phyloP scores from a whole-genome alignment of 2,329 filamentous ascomycete species.

The Didymellaceae sp. region DNA sequence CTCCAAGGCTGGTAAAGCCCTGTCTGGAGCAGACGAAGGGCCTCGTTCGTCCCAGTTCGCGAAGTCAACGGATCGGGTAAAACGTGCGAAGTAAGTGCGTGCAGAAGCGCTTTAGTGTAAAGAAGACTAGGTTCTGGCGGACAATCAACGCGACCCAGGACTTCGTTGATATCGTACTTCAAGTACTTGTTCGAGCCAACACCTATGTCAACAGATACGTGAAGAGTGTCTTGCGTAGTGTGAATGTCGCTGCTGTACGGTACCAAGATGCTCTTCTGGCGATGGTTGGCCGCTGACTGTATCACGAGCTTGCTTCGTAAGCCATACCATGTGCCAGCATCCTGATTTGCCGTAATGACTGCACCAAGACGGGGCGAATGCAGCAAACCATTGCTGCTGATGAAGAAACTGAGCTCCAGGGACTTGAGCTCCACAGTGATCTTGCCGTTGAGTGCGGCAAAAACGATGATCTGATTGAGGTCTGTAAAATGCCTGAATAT shows the following conservation, averaged over 20 bases:
- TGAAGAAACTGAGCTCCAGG: slow-evolving; percentile 61
- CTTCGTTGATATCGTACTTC: slow-evolving; percentile 60
- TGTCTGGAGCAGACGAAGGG: slow-evolving; percentile 58
- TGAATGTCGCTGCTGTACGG: neutral
- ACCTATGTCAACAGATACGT: slow-evolving; percentile 53
- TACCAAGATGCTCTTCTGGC: slow-evolving; percentile 55
- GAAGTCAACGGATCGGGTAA: slow-evolving; percentile 65
- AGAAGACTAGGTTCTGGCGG: slow-evolving; percentile 62
- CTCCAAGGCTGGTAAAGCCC: slow-evolving; percentile 54
- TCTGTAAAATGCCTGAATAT: slow-evolving; percentile 62
- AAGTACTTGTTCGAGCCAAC: slow-evolving; percentile 51
- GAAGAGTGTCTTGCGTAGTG: slow-evolving; percentile 35
- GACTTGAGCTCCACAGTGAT: slow-evolving; percentile 60
- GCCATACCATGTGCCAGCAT: slow-evolving; percentile 66
- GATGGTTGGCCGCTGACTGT: slow-evolving; percentile 44
- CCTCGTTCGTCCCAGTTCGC: slow-evolving; percentile 67
- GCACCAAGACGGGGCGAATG: slow-evolving; percentile 58
- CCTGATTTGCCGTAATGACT: slow-evolving; percentile 64
- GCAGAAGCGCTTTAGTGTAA: slow-evolving; percentile 64
- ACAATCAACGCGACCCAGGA: slow-evolving; percentile 64
- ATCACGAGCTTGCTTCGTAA: slow-evolving; percentile 65
- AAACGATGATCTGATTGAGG: slow-evolving; percentile 53
- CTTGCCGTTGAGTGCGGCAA: slow-evolving; percentile 46
- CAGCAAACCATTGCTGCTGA: slow-evolving; percentile 55
- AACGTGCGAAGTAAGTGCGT: slow-evolving; percentile 66